phyloP scores from a whole-genome alignment of 148 eudicot species.

The Fallopia convolvulus region DNA sequence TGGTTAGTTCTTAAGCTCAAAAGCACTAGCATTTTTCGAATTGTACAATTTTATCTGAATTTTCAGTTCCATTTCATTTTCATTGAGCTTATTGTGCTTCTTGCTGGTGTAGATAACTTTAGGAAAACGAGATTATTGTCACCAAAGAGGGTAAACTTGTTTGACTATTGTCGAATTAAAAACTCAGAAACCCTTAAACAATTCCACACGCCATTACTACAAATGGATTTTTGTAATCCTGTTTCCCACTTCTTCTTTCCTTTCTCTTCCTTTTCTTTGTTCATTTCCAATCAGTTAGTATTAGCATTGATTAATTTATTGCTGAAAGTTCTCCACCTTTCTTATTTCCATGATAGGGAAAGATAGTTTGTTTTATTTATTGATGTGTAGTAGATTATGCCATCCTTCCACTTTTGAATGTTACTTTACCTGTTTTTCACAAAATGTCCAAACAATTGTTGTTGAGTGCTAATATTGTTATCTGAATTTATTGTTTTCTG shows the following conservation, averaged over 20 bases:
- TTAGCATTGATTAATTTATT: too few species aligned
- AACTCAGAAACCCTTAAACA: neutral
- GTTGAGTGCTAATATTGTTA: too few species aligned
- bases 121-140: neutral
- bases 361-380: neutral
- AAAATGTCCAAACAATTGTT: neutral
- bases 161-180: neutral
- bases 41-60: neutral
- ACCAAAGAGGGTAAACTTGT: neutral
- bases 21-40: neutral
- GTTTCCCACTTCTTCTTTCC: neutral
- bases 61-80: neutral
- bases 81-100: neutral
- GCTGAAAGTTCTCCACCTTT: neutral
- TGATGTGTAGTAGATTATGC: too few species aligned
- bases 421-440: neutral
- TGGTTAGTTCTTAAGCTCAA: neutral
- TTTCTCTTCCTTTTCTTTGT: neutral
- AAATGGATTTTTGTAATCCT: neutral
- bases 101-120: neutral
- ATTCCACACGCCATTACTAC: neutral
- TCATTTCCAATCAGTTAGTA: neutral
- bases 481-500: too few species aligned
- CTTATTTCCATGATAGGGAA: neutral
- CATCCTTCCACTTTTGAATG: slow-evolving; percentile 1